Evolutionary conservation across 345 rosid species (phyloP).

Genomic region (Hirschfeldia incana): DNA sequence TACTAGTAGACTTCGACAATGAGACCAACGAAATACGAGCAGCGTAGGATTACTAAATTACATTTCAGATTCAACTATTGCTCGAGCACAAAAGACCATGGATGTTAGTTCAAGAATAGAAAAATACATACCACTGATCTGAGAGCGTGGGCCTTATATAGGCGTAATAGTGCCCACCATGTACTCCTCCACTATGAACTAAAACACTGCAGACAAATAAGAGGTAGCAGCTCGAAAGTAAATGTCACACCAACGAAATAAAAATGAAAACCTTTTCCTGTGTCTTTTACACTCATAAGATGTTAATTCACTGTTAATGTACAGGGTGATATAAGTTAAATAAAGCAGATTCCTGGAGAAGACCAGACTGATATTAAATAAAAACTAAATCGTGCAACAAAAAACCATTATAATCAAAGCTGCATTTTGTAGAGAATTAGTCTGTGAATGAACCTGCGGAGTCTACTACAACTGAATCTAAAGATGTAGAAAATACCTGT

Average conservation of each 20-base stretch:
- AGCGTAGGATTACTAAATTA: not conserved
- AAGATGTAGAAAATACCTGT: conserved; percentile 50
- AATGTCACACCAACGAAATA: conserved; percentile 15
- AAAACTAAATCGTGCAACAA: not conserved
- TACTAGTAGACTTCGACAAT: not conserved
- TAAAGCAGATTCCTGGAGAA: conserved; percentile 5
- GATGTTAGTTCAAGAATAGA: not conserved
- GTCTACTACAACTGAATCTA: conserved; percentile 9
- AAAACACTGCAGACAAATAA: conserved; percentile 69
- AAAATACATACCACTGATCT: conserved; percentile 74
- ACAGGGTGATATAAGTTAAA: conserved; percentile 7
- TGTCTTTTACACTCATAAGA: conserved; percentile 13
- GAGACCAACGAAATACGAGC: conserved; percentile 1
- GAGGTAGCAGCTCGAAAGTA: conserved; percentile 23
- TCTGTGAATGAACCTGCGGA: not conserved
- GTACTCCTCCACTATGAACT: conserved; percentile 97
- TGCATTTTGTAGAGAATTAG: conserved; percentile 11
- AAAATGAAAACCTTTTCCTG: conserved; percentile 7
- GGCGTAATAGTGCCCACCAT: conserved; percentile 97
- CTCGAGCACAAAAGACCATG: not conserved
- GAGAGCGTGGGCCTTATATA: conserved; percentile 93
- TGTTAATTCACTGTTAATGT: not conserved
- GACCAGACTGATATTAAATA: conserved; percentile 8
- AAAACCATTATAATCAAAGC: not conserved
- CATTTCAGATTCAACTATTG: conserved; percentile 10